Base-by-base conservation (phyloP, 2,329 filamentous ascomycete species). In the Penicillium sp. region DNA sequence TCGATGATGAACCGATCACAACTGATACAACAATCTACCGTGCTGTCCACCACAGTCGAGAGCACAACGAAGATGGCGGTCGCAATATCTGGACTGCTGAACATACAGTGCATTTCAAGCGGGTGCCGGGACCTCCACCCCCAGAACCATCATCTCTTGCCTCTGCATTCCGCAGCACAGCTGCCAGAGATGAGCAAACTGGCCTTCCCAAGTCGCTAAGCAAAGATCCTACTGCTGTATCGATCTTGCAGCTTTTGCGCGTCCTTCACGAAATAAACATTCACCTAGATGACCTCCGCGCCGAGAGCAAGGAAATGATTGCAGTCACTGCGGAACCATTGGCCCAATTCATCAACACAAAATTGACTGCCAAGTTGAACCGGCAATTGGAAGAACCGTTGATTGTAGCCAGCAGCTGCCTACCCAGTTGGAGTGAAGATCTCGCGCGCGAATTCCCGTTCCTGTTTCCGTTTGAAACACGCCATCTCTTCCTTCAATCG, bases 331-430 rank as follows among this genome's bases (percentile, higher is more conserved):
- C 87, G 1, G 93, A 97, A 72, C 90, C 93, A 0, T 74, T 95
- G 47, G 88, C 92, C 2, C 92, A 97, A 64, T 99, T 99, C 65
- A 94, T 99, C 74, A 99, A 99, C 69, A 97, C 94, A 0, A 99
- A 99, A 72, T 83, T 99, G 38, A 99, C 94, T 0, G 95, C 94
- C 1, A 99, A 99, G 76, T 83, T 99, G 56, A 99, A 99, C 68
- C 87, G 94, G 26, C 95, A 99, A 71, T 79, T 99, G 12, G 94
- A 99, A 69, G 95, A 99, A 74, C 94, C 94, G 9, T 77, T 99
- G 61, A 95, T 99, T 62, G 94, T 99, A 51, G 94, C 94, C 3
- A 97, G 94, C 75, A 96, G 93, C 68, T 99, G 94, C 70, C 80
- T 99, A 38, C 94, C 94, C 3, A 91, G 84, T 67, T 99, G 94